Evolutionary conservation across 345 rosid genomes (phyloP).

Genomic region (Schrenkiella parvula): DNA sequence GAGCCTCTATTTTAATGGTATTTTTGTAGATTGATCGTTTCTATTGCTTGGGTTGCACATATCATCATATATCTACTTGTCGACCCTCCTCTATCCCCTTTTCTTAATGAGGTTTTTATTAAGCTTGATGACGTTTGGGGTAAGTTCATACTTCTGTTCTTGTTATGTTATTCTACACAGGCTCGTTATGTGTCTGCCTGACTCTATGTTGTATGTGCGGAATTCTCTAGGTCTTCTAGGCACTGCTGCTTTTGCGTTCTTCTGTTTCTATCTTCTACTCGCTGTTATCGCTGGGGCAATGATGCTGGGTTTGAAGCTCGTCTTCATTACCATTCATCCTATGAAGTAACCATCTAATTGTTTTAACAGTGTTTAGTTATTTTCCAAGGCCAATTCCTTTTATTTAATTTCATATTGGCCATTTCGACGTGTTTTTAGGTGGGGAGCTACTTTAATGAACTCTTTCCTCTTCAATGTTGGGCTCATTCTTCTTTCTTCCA

Average conservation of each 20-base stretch:
- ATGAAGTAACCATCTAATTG: constrained; percentile 65
- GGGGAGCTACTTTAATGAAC: constrained; percentile 99
- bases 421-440: constrained; percentile 46
- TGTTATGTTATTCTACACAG: neutral
- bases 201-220: neutral
- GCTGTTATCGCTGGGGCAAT: constrained; percentile 98
- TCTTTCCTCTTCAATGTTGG: constrained; percentile 98
- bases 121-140: constrained; percentile 98
- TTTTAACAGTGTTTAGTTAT: constrained; percentile 12
- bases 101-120: constrained; percentile 92
- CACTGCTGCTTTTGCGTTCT: constrained; percentile 95
- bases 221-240: constrained; percentile 84
- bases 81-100: constrained; percentile 86
- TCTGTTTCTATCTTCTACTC: constrained; percentile 96
- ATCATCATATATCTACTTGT: constrained; percentile 78
- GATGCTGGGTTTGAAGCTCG: constrained; percentile 95
- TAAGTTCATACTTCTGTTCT: constrained; percentile 31
- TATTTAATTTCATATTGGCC: constrained; percentile 29
- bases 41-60: constrained; percentile 96
- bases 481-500: constrained; percentile 87
- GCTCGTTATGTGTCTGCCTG: neutral
- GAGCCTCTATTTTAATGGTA: neutral
- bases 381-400: neutral
- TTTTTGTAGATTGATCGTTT: constrained; percentile 72
- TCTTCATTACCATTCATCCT: constrained; percentile 96